A percentile compares a stretch with the other conserved stretches of the same genome.
These are phyloP conservation scores for Thalassiosira livingstoniorum DNA, from an alignment of 352 stramenopile genomes.

Conservation along the genomic window DNA sequence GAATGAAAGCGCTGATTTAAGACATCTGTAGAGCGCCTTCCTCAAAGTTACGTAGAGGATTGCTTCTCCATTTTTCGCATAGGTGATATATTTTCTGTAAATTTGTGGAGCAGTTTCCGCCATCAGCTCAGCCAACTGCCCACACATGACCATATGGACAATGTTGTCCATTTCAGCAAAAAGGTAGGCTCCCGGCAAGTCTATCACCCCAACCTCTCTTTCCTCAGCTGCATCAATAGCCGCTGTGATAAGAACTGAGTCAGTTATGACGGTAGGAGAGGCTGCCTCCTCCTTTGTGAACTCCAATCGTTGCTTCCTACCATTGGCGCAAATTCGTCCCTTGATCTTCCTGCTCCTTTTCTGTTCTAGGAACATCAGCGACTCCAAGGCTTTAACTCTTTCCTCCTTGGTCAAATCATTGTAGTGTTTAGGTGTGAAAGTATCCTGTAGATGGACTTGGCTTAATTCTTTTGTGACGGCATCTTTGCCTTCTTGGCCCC, in stretches of 20 bases:
- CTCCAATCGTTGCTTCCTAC: not conserved
- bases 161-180: not conserved
- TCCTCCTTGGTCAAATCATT: not conserved
- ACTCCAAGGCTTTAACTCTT: not conserved
- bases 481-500: not conserved
- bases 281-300: not conserved
- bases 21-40: not conserved
- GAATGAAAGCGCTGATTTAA: not conserved
- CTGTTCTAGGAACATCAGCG: not conserved
- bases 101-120: not conserved
- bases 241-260: not conserved
- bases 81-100: conserved; percentile 11
- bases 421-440: not conserved
- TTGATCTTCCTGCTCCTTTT: not conserved
- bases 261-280: too few species aligned
- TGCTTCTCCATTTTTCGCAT: not conserved
- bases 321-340: not conserved
- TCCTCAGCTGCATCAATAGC: not conserved
- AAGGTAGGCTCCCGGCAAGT: not conserved
- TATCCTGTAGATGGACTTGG: not conserved
- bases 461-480: not conserved
- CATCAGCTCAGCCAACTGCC: conserved; percentile 7
- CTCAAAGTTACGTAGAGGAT: not conserved
- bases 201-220: not conserved
- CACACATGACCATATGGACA: not conserved